A percentile compares a stretch with the other conserved stretches of the same genome.
phyloP scores from a whole-genome alignment of 2,329 filamentous ascomycete species.

The Pseudonectria buxi region DNA sequence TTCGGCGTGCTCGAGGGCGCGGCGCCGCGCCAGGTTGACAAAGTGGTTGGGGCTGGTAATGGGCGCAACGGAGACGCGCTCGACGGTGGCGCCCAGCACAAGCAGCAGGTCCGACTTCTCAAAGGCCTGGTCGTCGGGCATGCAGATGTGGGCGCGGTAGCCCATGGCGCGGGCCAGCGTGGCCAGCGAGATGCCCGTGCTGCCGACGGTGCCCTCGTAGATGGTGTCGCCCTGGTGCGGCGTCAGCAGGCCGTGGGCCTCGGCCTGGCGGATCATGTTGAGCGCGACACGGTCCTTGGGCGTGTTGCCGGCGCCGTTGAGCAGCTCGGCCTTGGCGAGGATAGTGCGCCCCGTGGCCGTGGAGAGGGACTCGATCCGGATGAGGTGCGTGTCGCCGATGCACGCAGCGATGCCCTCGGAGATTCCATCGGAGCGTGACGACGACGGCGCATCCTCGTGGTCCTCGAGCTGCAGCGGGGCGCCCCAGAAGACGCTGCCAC shows the following conservation, averaged over 20 bases:
- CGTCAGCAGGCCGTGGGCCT: constrained; percentile 65
- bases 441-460: constrained; percentile 36
- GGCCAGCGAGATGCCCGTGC: constrained; percentile 90
- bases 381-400: constrained; percentile 88
- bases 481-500: constrained; percentile 41
- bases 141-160: constrained; percentile 92
- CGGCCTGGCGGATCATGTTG: constrained; percentile 78
- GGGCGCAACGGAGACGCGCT: constrained; percentile 81
- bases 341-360: constrained; percentile 83
- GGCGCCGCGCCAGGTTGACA: constrained; percentile 78
- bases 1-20: constrained; percentile 67
- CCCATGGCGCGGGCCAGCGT: constrained; percentile 81
- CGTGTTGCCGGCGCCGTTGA: constrained; percentile 89
- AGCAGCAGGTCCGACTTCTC: constrained; percentile 87
- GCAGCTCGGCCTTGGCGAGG: constrained; percentile 88
- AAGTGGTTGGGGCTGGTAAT: constrained; percentile 93
- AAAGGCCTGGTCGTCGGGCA: constrained; percentile 83
- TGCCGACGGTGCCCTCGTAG: constrained; percentile 95
- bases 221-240: constrained; percentile 86
- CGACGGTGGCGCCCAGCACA: constrained; percentile 87
- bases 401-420: constrained; percentile 80
- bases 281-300: constrained; percentile 94
- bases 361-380: constrained; percentile 79
- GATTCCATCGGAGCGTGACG: constrained; percentile 29
- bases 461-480: constrained; percentile 49